These are phyloP conservation scores for Chlorella sorokiniana DNA, from an alignment of 139 green algal species.

Conservation along the genomic window DNA sequence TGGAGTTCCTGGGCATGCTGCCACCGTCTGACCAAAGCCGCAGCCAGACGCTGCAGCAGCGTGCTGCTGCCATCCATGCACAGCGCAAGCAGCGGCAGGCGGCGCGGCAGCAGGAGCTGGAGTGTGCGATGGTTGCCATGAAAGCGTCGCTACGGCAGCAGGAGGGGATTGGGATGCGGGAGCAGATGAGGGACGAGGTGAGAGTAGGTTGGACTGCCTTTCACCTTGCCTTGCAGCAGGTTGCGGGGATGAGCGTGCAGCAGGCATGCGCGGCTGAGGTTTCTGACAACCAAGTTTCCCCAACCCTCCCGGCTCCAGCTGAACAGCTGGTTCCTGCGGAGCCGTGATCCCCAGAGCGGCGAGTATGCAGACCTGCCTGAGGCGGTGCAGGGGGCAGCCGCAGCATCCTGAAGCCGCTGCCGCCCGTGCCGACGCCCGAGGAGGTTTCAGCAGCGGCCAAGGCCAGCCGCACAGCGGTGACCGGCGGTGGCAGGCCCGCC, in stretches of 20 bases:
- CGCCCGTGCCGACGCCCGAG: conserved; percentile 54
- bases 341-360: conserved; percentile 73
- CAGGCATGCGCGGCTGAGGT: too few species aligned
- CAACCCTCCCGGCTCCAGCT: conserved; percentile 52
- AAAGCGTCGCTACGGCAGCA: conserved; percentile 77
- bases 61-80: background rate
- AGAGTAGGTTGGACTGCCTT: background rate
- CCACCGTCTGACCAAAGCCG: conserved; percentile 36
- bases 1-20: conserved; percentile 89
- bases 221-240: too few species aligned
- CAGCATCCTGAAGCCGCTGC: conserved; percentile 78
- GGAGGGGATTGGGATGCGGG: conserved; percentile 88
- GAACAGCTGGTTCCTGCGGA: conserved; percentile 89
- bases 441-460: conserved; percentile 47
- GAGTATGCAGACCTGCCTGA: conserved; percentile 86
- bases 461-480: conserved; percentile 42
- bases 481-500: conserved; percentile 48
- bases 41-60: background rate
- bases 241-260: background rate
- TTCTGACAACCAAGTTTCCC: too few species aligned
- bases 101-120: conserved; percentile 71
- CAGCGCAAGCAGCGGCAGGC: conserved; percentile 52
- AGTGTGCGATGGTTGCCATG: conserved; percentile 69
- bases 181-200: conserved; percentile 87
- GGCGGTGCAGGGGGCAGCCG: conserved; percentile 74